Percentiles rank a stretch among this genome's conserved stretches.
These are phyloP conservation scores for Lignosus rhinocerotis DNA, from an alignment of 1,284 basidiomycete genomes.

Conservation along the genomic window DNA sequence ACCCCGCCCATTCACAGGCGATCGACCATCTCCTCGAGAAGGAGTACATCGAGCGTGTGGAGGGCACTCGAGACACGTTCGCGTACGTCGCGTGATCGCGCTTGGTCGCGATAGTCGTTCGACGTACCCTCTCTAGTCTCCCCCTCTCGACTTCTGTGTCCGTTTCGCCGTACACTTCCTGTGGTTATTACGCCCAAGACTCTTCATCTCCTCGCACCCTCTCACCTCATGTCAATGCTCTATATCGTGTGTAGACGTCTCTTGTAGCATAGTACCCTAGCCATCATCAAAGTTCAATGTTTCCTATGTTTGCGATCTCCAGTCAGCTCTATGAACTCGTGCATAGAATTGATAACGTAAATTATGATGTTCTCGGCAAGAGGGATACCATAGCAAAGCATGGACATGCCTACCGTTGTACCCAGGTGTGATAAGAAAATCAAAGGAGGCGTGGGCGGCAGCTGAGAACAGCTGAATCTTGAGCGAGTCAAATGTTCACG, in stretches of 20 bases:
- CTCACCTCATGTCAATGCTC: constrained; percentile 18
- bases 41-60: constrained; percentile 94
- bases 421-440: no score
- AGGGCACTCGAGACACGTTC: constrained; percentile 79
- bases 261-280: constrained; percentile 29
- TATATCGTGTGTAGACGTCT: constrained; percentile 28
- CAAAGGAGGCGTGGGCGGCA: no score
- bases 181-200: not conserved
- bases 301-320: not conserved
- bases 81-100: constrained; percentile 65
- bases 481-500: no score
- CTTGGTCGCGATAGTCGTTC: not conserved
- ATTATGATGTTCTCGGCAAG: no score
- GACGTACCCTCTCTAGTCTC: not conserved
- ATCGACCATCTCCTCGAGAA: constrained; percentile 97
- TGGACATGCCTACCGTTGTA: no score
- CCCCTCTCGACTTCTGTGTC: not conserved
- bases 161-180: not conserved
- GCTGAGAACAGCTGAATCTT: no score
- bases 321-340: not conserved
- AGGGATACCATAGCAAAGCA: no score
- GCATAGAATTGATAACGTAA: no score
- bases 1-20: constrained; percentile 53
- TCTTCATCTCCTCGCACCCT: not conserved
- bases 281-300: not conserved